A percentile compares a stretch with the other conserved stretches of the same genome.
Evolutionary conservation across 495 filamentous ascomycete species (phyloP).

Genomic region (Aspergillus sclerotioniger): DNA sequence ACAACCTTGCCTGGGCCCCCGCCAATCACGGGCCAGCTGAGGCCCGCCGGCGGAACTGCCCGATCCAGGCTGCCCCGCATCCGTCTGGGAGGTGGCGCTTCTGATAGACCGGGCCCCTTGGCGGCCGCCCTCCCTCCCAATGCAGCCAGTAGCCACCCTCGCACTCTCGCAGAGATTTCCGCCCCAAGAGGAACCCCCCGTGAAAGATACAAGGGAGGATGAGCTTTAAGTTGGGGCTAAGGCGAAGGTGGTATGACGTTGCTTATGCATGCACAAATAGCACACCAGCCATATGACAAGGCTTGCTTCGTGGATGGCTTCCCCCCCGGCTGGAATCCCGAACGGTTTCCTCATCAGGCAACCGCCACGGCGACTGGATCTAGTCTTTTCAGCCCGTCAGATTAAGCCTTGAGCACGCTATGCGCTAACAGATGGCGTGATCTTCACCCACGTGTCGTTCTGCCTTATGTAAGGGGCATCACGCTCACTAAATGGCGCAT

Average conservation of each 20-base stretch:
- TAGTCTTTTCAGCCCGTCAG: not conserved
- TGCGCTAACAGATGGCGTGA: conserved; percentile 12
- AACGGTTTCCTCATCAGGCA: not conserved
- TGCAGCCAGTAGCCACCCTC: no score
- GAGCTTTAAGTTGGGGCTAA: no score
- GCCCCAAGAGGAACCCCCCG: no score
- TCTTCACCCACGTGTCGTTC: not conserved
- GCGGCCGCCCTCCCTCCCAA: no score
- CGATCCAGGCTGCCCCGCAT: conserved; percentile 7
- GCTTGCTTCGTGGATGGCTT: no score
- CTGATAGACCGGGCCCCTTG: no score
- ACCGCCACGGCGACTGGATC: no score
- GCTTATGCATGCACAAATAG: no score
- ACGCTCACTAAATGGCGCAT: not conserved
- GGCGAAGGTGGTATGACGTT: no score
- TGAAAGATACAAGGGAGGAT: no score
- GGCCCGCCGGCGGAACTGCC: not conserved
- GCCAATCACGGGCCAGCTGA: not conserved
- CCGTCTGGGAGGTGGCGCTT: not conserved
- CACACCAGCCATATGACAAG: no score
- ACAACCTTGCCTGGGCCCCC: not conserved
- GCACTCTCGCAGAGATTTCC: no score
- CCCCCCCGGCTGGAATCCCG: not conserved
- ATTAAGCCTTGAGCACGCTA: conserved; percentile 12
- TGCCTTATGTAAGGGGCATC: not conserved